These are phyloP conservation scores for Verticillium albo-atrum DNA, from an alignment of 2,329 filamentous ascomycete genomes.

Conservation along the genomic window DNA sequence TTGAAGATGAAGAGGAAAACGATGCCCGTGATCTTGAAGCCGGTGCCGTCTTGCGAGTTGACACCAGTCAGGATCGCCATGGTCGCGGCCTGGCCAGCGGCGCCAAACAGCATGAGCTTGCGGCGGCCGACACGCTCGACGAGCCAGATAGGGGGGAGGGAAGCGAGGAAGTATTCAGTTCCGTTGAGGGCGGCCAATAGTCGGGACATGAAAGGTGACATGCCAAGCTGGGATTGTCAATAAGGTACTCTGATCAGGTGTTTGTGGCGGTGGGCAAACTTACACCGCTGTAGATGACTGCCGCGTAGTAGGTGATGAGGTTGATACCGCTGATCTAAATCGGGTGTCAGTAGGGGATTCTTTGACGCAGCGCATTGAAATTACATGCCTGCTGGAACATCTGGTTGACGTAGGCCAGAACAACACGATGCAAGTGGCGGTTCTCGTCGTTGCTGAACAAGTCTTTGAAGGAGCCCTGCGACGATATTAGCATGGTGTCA, in stretches of 20 bases:
- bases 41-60: constrained; percentile 21
- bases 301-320: constrained; percentile 26
- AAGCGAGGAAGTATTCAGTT: constrained; percentile 41
- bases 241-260: constrained; percentile 7
- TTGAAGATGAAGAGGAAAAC: constrained; percentile 59
- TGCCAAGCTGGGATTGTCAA: constrained; percentile 38
- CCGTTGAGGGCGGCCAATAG: constrained; percentile 52
- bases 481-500: neutral
- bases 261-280: neutral
- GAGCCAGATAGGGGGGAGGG: constrained; percentile 56
- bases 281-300: constrained; percentile 16
- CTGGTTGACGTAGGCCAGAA: constrained; percentile 53
- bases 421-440: constrained; percentile 50
- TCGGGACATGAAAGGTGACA: constrained; percentile 50
- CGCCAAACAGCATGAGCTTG: constrained; percentile 68
- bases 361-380: neutral
- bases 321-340: constrained; percentile 21
- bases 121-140: constrained; percentile 65
- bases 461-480: constrained; percentile 43
- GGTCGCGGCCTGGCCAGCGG: constrained; percentile 55
- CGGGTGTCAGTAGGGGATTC: neutral
- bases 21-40: constrained; percentile 23
- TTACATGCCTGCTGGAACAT: constrained; percentile 39
- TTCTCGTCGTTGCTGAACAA: constrained; percentile 55
- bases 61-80: constrained; percentile 59